Evolutionary conservation across 164 flowering plant genomes (phyloP), one percentile per base, ranked within the genome.

Genomic region (Vitis amurensis): DNA sequence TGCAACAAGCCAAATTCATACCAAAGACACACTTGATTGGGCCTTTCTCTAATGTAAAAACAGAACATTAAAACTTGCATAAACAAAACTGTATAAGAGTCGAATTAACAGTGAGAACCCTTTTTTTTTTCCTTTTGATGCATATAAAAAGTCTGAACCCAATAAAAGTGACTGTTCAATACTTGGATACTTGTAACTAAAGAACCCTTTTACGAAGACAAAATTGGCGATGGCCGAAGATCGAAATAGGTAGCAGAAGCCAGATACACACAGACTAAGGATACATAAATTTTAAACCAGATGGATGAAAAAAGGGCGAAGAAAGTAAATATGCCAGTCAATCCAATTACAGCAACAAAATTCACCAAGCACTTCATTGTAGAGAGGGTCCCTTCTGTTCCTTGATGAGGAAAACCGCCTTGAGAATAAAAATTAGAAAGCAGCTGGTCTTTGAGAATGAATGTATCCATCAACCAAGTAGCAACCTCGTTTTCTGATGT

Each of bases 281-380:
- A 83, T 44, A 87, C 87, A 68, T 92, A 94, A 7, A 90, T 30
- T 76, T 79, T 94, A 68, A 92, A 89, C 91, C 91, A 91, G 59
- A 76, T 23, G 14, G 89, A 82, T 50, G 91, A 85, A 73, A 79
- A 88, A 59, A 88, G 31, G 30, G 94, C 85, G 17, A 85, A 79
- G 72, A 31, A 87, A 8, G 78, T 77, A 68, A 78, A 84, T 3
- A 75, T 30, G 66, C 75, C 16, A 10, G 93, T 92, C 16, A 82
- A 58, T 62, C 80, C 67, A 47, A 94, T 75, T 5, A 91, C 86
- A 8, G 51, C 68, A 3, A 55, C 17, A 64, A 76, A 75, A 67
- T 85, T 85, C 37, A 77, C 76, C 62, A 84, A 68, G 77, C 94
- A 82, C 76, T 77, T 87, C 37, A 71, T 19, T 1, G 89, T 81